Base-by-base conservation (phyloP, 176 grass and related monocot genomes). In the Oryza rufipogon region DNA sequence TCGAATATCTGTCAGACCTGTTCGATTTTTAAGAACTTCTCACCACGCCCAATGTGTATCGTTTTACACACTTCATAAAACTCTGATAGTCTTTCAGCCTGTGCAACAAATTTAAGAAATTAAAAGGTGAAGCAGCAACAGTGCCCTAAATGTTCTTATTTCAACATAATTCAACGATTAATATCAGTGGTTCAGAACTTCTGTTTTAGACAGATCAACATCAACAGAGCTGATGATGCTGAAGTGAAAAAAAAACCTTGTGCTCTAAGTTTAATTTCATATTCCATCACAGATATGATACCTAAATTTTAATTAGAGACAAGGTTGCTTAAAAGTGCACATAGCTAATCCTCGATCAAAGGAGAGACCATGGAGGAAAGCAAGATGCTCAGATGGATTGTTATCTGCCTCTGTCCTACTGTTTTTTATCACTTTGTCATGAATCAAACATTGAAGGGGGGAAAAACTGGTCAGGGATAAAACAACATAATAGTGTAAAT, bases 41-140 rank as follows among this genome's bases (percentile, higher is more conserved):
- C 93, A 85, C 93, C 91, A 75, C 97, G 90, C 16, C 90, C 88
- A 76, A 96, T 79, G 65, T 99, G 93, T 80, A 94, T 93, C 69
- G 86, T 92, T 92, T 99, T 99, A 66, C 97, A 99, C 26, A 99
- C 97, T 91, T 99, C 97, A 66, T 92, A 96, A 81, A 99, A 99
- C 83, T 96, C 93, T 9, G 97, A 99, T 36, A 99, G 81, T 89
- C 90, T 89, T 78, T 94, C 93, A 51, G 97, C 82, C 97, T 99
- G 79, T 9, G 78, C 12, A 66, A 67, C 25, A 56, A 52, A 46
- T 82, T 80, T 66, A 14, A 1, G 74, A 82, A 84, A n/a, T n/a
- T 23, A 68, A 67, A 48, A 68, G 6, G 79, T 81, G 9, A 54
- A 81, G 48, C 51, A 14, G 14, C 72, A 85, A 75, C 44, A 48